phyloP scores from a whole-genome alignment of 768 basidiomycete genomes.

The Rhizopogon vulgaris region DNA sequence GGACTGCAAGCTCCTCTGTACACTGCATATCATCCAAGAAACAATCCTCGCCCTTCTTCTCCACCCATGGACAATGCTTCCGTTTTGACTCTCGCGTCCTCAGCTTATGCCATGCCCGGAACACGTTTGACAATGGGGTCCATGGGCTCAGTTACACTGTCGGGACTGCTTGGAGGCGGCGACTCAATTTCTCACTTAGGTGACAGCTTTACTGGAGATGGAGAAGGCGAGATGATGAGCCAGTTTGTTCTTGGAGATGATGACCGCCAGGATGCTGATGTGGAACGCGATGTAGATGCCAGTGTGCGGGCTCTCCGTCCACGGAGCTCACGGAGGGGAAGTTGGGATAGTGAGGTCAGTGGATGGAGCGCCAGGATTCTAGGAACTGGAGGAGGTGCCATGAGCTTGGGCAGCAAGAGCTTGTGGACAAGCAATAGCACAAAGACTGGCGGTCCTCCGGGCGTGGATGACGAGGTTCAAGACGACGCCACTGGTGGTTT shows the following conservation, averaged over 20 bases:
- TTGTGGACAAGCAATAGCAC: slow-evolving; percentile 57
- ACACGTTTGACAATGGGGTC: slow-evolving; percentile 41
- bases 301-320: slow-evolving; percentile 87
- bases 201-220: slow-evolving; percentile 50
- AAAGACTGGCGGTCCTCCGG: slow-evolving; percentile 48
- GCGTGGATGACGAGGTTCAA: slow-evolving; percentile 33
- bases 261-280: slow-evolving; percentile 46
- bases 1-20: slow-evolving; percentile 78
- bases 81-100: slow-evolving; percentile 87
- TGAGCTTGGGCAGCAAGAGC: slow-evolving; percentile 48
- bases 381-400: slow-evolving; percentile 39
- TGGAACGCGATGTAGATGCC: slow-evolving; percentile 69
- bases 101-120: slow-evolving; percentile 75
- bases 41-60: slow-evolving; percentile 91
- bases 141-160: slow-evolving; percentile 40
- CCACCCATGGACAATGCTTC: slow-evolving; percentile 91
- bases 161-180: slow-evolving; percentile 42
- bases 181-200: slow-evolving; percentile 73
- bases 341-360: slow-evolving; percentile 89
- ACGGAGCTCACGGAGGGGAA: slow-evolving; percentile 77
- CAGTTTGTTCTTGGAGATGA: slow-evolving; percentile 65
- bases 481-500: slow-evolving; percentile 11
- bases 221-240: slow-evolving; percentile 52
- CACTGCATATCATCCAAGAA: slow-evolving; percentile 88
- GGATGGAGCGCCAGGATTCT: slow-evolving; percentile 75